phyloP scores from a whole-genome alignment of 2,329 filamentous ascomycete species.

The Diaporthe humulicola region DNA sequence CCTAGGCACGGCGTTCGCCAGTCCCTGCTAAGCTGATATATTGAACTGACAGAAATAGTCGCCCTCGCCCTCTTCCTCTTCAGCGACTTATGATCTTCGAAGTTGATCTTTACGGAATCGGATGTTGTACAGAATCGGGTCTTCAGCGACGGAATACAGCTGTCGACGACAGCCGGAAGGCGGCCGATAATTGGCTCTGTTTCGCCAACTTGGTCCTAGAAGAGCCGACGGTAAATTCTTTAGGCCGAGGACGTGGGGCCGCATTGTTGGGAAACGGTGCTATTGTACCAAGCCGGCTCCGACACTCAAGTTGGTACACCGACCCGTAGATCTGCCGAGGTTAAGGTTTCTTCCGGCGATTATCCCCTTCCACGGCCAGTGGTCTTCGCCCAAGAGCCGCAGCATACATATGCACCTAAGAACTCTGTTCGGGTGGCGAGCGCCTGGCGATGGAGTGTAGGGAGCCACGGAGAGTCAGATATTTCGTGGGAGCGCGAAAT shows the following conservation, averaged over 20 bases:
- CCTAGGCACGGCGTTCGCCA: too few relatives aligned
- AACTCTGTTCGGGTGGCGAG: conserved; percentile 1
- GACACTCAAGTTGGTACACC: background rate
- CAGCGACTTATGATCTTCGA: background rate
- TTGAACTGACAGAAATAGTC: too few relatives aligned
- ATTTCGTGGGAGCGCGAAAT: background rate
- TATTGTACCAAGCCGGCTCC: background rate
- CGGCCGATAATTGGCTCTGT: background rate
- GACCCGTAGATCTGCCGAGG: conserved; percentile 16
- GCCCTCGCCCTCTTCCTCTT: too few relatives aligned
- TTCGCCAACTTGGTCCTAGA: background rate
- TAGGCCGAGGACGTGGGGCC: background rate
- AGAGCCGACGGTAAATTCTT: conserved; percentile 17
- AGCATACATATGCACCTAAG: background rate
- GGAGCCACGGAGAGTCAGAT: conserved; percentile 2
- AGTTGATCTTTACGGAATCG: background rate
- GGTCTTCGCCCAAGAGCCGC: background rate
- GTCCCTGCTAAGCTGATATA: too few relatives aligned
- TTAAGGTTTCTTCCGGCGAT: background rate
- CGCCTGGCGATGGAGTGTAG: background rate
- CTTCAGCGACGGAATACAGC: background rate
- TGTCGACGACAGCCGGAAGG: background rate
- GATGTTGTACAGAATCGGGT: background rate
- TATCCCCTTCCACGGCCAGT: background rate
- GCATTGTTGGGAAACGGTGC: background rate